Base-by-base conservation (phyloP, 768 basidiomycete genomes). In the Boletus reticuloceps region DNA sequence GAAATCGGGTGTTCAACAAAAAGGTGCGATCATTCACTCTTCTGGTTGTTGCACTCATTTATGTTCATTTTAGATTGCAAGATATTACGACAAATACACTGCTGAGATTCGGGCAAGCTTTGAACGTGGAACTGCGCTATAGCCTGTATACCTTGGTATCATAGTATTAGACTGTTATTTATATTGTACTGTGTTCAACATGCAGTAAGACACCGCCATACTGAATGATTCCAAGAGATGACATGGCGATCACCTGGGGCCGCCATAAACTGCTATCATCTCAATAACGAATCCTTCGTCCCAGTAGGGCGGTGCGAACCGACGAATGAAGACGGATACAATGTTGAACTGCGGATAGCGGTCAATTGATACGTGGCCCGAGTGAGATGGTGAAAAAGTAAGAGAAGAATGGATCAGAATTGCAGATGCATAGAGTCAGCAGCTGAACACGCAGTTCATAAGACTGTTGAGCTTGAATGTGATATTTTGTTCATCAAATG, bases 21-120 rank as follows among this genome's bases (percentile, higher is more conserved):
- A 97, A 96, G 88, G 91, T 86, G 27, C 17, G 71, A 32, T 31
- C 43, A 32, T 41, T 37, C 39, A 49, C 49, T 36, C 4, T 29
- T 44, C 22, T 3, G 6, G 17, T 27, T 19, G 20, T 12, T 19
- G 19, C 27, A 58, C 37, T 44, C 19, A 51, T 40, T 50, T 6
- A 53, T 25, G 43, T 17, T 58, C 48, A 12, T 7, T 20, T 29
- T 62, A 94, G 91, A 94, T 95, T 75, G 89, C 90, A 6, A 83
- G 94, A 58, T 97, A 94, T 73, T 96, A 93, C 78, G 91, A 96
- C 82, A 94, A 96, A 67, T 97, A 98, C 67, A 99, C 97, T 1
- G 75, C 91, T 41, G 95, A 98, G 71, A 98, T 98, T 60, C 86
- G 94, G 47, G 94, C 92, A 22, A 98, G 94, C 73, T 98, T 98